Evolutionary conservation across 2,329 filamentous ascomycete species (phyloP), one percentile per base, ranked within the genome.

Genomic region (Penicillium sp.): DNA sequence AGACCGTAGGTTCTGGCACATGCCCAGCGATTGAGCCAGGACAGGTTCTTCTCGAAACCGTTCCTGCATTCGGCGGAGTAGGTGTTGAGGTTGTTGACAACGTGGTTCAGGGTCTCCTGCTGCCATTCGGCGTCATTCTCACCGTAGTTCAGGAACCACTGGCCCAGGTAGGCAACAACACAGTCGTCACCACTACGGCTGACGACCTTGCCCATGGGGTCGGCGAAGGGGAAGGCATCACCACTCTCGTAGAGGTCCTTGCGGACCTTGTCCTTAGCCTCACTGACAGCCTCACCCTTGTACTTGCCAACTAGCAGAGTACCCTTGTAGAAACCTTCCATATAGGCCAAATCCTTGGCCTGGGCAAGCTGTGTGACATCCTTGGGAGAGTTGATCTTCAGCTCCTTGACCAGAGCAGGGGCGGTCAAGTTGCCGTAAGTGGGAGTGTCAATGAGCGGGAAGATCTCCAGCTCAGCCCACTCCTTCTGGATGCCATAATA

Each of bases 91-190:
- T 81, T 83, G 69, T 87, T 86, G 53, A 84, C 83, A 46, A 96
- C 86, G 71, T 89, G 87, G 64, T 87, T 82, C 53, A 92, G 80
- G 15, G 89, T 91, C 43, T 84, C 81, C 61, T 89, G 78, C 70
- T 90, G 90, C 94, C 94, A 97, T 49, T 87, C 83, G 43, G 79
- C 77, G 66, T 87, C 85, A 60, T 91, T 90, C 76, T 92, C 90
- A 60, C 94, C 94, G 70, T 99, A 99, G 77, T 97, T 93, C 68
- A 99, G 81, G 78, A 96, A 99, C 92, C 94, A 99, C 77, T 99
- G 94, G 68, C 97, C 93, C 70, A 97, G 87, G 64, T 93, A 87
- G 31, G 92, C 90, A 58, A 94, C 93, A 57, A 96, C 92, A 72
- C 94, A 97, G 65, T 95, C 91, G 70, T 97, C 93, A 29, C 88